phyloP scores from a whole-genome alignment of 306 rosid genomes.

The Benincasa hispida region DNA sequence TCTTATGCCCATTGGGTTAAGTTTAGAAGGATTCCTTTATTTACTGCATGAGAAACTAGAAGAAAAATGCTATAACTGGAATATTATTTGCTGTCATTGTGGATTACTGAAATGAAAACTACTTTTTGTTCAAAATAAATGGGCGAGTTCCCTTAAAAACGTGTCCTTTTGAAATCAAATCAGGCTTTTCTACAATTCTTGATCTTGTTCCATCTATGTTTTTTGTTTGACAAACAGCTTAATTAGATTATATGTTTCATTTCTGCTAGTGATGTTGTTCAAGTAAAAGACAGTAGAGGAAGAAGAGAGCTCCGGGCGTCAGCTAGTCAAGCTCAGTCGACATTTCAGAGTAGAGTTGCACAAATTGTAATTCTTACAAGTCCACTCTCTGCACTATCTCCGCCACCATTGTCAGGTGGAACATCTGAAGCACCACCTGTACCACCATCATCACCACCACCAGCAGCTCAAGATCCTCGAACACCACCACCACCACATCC shows the following conservation, averaged over 20 bases:
- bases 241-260: background rate
- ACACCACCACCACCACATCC: background rate
- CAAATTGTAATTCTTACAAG: background rate
- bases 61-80: background rate
- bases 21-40: background rate
- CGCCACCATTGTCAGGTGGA: too few species aligned
- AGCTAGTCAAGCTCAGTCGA: background rate
- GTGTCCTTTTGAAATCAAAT: background rate
- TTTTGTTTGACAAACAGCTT: background rate
- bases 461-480: too few species aligned
- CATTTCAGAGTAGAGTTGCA: background rate
- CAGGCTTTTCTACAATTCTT: background rate
- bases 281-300: slow-evolving; percentile 9
- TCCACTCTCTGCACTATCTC: too few species aligned
- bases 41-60: background rate
- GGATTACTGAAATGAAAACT: background rate
- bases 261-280: slow-evolving; percentile 31
- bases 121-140: background rate
- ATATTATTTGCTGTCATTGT: background rate
- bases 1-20: background rate
- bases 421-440: background rate
- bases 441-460: background rate
- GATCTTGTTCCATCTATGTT: background rate
- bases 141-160: background rate
- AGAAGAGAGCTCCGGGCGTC: slow-evolving; percentile 18